Evolutionary conservation across 2,329 filamentous ascomycete genomes (phyloP).

Genomic region (Fusarium proliferatum): DNA sequence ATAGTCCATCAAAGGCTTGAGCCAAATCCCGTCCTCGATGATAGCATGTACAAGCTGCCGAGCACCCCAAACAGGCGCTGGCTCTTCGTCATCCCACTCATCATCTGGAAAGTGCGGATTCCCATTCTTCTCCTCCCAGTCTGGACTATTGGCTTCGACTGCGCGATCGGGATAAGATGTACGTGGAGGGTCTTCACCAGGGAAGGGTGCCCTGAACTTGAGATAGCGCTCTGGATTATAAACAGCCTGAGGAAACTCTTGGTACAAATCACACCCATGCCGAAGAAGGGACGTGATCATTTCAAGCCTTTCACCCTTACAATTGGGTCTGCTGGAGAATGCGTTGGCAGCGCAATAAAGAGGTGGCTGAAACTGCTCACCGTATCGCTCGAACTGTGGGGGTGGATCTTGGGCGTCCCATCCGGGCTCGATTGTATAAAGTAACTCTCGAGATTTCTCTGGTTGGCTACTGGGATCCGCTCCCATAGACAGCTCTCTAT

Average conservation of each 20-base stretch:
- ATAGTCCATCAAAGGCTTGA: background rate
- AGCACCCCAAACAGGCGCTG: background rate
- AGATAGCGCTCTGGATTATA: no score
- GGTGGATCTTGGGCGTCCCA: background rate
- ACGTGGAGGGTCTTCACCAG: background rate
- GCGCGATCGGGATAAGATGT: background rate
- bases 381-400: background rate
- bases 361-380: background rate
- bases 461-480: accelerated
- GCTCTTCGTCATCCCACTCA: accelerated
- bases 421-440: accelerated
- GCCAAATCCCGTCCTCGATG: background rate
- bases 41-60: background rate
- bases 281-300: background rate
- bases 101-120: background rate
- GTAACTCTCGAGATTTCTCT: accelerated
- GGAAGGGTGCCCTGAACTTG: background rate
- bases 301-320: background rate
- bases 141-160: no score
- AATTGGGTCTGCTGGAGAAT: background rate
- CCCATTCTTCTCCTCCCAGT: no score
- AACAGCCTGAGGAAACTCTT: no score
- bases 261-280: background rate
- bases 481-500: no score
- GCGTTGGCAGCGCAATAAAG: background rate